Evolutionary conservation across 805 yeast genomes (phyloP), one percentile per base, ranked within the genome.

Genomic region (Starmerella riodocensis): DNA sequence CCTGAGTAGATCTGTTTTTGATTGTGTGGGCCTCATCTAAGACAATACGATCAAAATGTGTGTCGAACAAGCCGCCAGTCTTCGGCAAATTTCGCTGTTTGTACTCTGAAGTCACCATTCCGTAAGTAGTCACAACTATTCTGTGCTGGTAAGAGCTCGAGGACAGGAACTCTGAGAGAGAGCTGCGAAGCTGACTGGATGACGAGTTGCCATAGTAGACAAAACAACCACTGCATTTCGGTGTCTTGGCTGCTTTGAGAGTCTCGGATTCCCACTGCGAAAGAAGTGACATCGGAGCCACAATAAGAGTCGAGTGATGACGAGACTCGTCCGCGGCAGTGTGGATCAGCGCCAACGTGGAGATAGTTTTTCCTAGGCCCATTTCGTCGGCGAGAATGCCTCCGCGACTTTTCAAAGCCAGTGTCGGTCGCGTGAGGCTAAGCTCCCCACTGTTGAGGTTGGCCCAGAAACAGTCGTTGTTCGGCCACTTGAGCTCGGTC

Each of bases 301-400:
- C 73, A 11, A 88, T 69, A 34, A 86, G 63, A 0, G 95, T 86
- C 0, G 44, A 40, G 21, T 45, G 41, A 8, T 29, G n/a, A 4
- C 41, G 43, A n/a, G 51, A 52, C 1, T 49, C 45, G 12, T 54
- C 75, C 5, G n/a, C 14, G 1, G 45, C 48, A 0, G 82, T 67
- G 41, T 78, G 73, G 11, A 86, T 66, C 35, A 88, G 60, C 0
- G 95, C 70, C 37, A 84, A 59, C 0, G 93, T 74, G 1, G 94
- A 79, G 19, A 86, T 79, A 0, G 97, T 86, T 55, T 86, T 86
- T 31, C 97, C 97, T 7, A 86, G 65, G 0, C 97, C 97, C 97
- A 86, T 86, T 57, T 86, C 97, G 61, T 86, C 97, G 0, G 96
- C 94, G 13, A 86, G 61, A 17, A 86, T 80, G 2, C 97, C 97